Percentiles rank a stretch among this genome's conserved stretches.
Conservation (phyloP, 2,329 filamentous ascomycete genomes). For the Neofusicoccum umdonicola region DNA sequence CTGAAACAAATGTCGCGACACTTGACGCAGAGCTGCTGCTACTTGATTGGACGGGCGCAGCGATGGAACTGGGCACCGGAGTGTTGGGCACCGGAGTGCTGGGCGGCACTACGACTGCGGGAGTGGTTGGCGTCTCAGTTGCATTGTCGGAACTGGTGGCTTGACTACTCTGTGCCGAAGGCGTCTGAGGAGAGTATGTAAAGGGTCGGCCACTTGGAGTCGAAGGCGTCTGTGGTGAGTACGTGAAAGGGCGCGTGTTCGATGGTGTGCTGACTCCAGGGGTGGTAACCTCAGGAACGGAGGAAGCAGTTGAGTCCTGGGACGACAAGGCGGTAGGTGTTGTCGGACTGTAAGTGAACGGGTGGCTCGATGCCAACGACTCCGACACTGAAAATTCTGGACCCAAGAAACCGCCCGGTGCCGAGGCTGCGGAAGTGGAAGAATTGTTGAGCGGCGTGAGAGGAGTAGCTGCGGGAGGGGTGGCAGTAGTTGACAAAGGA, state of each 20-base stretch:
- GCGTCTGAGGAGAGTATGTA: not conserved
- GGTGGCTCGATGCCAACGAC: not conserved
- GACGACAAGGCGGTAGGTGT: not conserved
- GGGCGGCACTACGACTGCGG: not conserved
- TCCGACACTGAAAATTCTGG: conserved; percentile 3
- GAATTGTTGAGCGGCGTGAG: not conserved
- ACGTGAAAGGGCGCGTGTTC: not conserved
- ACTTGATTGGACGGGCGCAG: not conserved
- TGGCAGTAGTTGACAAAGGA: not conserved
- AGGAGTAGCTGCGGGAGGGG: not conserved
- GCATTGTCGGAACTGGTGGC: not conserved
- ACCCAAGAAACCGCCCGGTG: not conserved
- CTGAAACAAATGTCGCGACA: not conserved
- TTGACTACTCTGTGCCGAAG: not conserved
- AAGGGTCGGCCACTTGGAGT: not conserved
- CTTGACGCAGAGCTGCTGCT: not conserved
- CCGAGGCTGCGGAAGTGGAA: not conserved
- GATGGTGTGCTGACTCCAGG: not conserved
- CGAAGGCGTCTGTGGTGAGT: conserved; percentile 6
- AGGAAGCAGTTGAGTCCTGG: not conserved
- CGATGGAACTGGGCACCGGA: not conserved
- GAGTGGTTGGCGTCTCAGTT: not conserved
- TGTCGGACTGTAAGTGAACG: not conserved
- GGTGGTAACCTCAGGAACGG: not conserved
- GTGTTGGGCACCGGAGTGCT: not conserved